A percentile compares a stretch with the other conserved stretches of the same genome.
phyloP scores from a whole-genome alignment of 441 rosid species.

The Euphorbia celastroides region DNA sequence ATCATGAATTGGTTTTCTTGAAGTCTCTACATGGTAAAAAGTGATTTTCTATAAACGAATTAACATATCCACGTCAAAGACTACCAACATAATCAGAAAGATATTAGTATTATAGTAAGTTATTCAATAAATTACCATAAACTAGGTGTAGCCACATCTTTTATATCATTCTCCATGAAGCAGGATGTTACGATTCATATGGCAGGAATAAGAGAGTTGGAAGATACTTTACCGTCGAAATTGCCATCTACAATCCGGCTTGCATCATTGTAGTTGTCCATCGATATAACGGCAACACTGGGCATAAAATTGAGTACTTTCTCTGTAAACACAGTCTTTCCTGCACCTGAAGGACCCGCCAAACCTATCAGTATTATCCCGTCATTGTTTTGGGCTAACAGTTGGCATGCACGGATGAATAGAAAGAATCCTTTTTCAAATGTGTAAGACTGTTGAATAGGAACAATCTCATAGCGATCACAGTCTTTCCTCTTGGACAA shows the following conservation, averaged over 20 bases:
- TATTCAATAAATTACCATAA: background rate
- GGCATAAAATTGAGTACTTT: slow-evolving; percentile 86
- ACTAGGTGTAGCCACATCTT: slow-evolving; percentile 2
- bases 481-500: slow-evolving; percentile 67
- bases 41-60: background rate
- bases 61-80: background rate
- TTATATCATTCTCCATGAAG: background rate
- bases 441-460: slow-evolving; percentile 66
- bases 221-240: slow-evolving; percentile 20
- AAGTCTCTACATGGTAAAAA: background rate
- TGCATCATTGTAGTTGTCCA: slow-evolving; percentile 93
- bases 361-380: slow-evolving; percentile 81
- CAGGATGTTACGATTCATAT: background rate
- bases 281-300: slow-evolving; percentile 82
- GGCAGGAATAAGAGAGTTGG: slow-evolving; percentile 7
- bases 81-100: background rate
- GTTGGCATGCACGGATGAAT: slow-evolving; percentile 83
- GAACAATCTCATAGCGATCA: slow-evolving; percentile 59
- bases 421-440: slow-evolving; percentile 92
- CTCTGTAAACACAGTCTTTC: slow-evolving; percentile 89
- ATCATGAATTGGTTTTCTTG: background rate
- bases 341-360: slow-evolving; percentile 99
- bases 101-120: background rate
- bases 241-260: slow-evolving; percentile 91
- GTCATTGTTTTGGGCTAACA: slow-evolving; percentile 78